A percentile compares a stretch with the other conserved stretches of the same genome.
phyloP scores from a whole-genome alignment of 371 early-diverging fungal genomes.

The Paraphysoderma sedebokerense region DNA sequence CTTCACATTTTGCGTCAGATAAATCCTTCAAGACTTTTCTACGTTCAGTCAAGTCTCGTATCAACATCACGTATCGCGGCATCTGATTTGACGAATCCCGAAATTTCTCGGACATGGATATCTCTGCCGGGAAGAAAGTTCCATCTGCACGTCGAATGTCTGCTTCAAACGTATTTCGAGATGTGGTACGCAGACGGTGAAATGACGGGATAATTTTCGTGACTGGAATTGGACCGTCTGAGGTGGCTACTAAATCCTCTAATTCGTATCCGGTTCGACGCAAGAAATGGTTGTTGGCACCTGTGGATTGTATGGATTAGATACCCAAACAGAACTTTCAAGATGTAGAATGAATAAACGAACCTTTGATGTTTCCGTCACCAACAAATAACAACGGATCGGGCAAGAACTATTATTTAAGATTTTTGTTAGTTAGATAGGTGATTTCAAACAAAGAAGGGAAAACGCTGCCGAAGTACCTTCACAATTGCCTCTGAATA shows the following conservation, averaged over 20 bases:
- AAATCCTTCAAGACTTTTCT: not conserved
- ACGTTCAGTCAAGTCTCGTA: constrained; percentile 2
- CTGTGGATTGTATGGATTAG: too few relatives aligned
- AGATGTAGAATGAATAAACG: too few relatives aligned
- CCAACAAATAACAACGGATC: too few relatives aligned
- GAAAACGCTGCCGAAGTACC: too few relatives aligned
- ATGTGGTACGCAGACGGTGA: not conserved
- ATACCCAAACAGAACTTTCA: too few relatives aligned
- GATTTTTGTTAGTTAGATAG: too few relatives aligned
- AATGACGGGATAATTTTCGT: not conserved
- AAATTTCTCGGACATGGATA: not conserved
- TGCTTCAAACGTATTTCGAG: constrained; percentile 5
- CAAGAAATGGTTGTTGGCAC: constrained; percentile 6
- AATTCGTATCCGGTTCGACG: constrained; percentile 4
- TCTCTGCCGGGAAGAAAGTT: not conserved
- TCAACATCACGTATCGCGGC: constrained; percentile 1
- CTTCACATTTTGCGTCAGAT: not conserved
- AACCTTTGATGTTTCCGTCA: too few relatives aligned
- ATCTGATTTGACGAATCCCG: not conserved
- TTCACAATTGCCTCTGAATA: too few relatives aligned
- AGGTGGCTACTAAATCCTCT: not conserved
- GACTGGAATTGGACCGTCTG: too few relatives aligned
- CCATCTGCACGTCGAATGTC: not conserved
- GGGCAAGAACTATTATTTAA: too few relatives aligned
- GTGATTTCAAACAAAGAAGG: too few relatives aligned